Evolutionary conservation across 352 stramenopile species (phyloP).

Genomic region (Phytophthora sp.): DNA sequence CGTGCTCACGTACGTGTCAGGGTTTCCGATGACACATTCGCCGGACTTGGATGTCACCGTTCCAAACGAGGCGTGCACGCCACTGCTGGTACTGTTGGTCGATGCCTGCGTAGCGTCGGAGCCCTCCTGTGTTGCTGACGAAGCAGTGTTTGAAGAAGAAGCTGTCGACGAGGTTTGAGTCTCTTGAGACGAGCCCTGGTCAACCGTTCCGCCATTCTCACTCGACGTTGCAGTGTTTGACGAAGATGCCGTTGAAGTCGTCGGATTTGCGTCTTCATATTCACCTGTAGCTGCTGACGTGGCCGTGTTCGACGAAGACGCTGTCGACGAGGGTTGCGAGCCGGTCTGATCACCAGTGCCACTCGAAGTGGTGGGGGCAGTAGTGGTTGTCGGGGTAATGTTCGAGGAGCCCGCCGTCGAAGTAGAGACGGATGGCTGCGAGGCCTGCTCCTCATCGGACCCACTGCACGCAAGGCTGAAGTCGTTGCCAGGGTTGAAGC

Average conservation of each 20-base stretch:
- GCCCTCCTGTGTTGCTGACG: conserved; percentile 3
- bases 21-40: conserved; percentile 18
- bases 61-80: conserved; percentile 21
- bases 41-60: conserved; percentile 11
- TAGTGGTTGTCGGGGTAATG: background rate
- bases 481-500: background rate
- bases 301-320: conserved; percentile 6
- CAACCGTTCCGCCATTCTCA: background rate
- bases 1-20: conserved; percentile 20
- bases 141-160: background rate
- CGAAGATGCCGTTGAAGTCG: background rate
- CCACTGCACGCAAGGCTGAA: conserved; percentile 1
- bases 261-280: background rate
- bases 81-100: conserved; percentile 16
- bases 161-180: conserved; percentile 7
- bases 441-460: background rate
- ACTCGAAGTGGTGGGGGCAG: conserved; percentile 2
- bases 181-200: conserved; percentile 8
- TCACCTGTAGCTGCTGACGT: conserved; percentile 5
- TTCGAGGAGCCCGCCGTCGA: conserved; percentile 4
- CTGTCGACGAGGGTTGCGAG: background rate
- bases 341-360: background rate
- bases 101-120: conserved; percentile 11
- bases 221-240: conserved; percentile 1
- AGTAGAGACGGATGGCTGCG: background rate